Evolutionary conservation across 306 rosid species (phyloP), one percentile per base, ranked within the genome.

Genomic region (Begonia masoniana): DNA sequence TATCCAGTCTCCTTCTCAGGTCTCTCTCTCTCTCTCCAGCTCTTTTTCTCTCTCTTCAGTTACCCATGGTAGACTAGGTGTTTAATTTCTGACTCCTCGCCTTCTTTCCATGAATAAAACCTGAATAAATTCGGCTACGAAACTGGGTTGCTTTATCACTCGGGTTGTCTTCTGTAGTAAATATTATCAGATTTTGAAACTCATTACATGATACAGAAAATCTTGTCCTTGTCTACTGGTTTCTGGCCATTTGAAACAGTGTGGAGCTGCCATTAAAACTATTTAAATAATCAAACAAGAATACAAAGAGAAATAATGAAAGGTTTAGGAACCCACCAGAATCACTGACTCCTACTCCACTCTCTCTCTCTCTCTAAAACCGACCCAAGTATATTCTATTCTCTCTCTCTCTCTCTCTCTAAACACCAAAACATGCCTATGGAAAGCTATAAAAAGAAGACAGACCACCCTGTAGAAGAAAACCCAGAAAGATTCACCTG

Each of bases 341-440:
- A 78, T 67, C 79, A 86, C 75, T 75, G 83, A 77, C 84, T 78
- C 94, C 86, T 62, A 74, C 94, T 74, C 94, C 88, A 69, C 88
- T 69, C 88, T 69, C 91, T 79, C 85, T 73, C 88, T 69, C 88
- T 69, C 70, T 88, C 52, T 70, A 74, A 76, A 80, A 81, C 89
- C 77, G 79, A 31, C 77, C 83, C 66, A 79, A 68, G 79, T 54
- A 5, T 58, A 51, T 78, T 62, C 74, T 35, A 80, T 87, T 83
- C 85, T 83, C 43, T 62, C 78, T 59, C 57, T 83, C 43, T 62
- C 78, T 59, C 57, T 55, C 31, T 43, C 21, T 13, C 47, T 53
- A 61, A 52, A 59, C 39, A 31, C 39, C 39, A 31, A 31, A 31
- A 1, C 39, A 2, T 31, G 39, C 39, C 3, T 1, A 21, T 21